Conservation (phyloP, 495 filamentous ascomycete genomes). For the Apiosordaria backusii region DNA sequence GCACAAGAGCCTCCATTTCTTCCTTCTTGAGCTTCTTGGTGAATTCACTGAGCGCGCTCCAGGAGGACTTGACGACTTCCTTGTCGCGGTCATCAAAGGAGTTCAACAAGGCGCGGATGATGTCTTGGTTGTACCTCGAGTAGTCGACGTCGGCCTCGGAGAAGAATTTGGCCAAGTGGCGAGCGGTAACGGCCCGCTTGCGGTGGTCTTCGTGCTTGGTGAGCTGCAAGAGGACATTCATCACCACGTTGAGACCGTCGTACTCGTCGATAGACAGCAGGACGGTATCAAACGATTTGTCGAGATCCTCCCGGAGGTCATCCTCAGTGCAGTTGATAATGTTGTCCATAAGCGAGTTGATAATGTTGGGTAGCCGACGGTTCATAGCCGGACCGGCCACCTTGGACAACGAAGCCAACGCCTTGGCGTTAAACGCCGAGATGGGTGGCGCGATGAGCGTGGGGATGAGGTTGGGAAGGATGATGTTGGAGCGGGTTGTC, state of each 20-base stretch:
- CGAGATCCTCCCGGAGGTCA: slow-evolving; percentile 68
- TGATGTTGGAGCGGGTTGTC: slow-evolving; percentile 89
- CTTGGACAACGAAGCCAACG: slow-evolving; percentile 84
- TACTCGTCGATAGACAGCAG: slow-evolving; percentile 91
- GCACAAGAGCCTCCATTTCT: slow-evolving; percentile 93
- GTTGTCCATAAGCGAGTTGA: slow-evolving; percentile 91
- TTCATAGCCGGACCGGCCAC: slow-evolving; percentile 89
- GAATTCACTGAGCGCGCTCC: slow-evolving; percentile 82
- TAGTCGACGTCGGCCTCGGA: slow-evolving; percentile 75
- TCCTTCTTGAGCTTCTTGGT: slow-evolving; percentile 90
- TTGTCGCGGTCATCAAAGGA: slow-evolving; percentile 85
- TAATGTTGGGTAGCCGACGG: slow-evolving; percentile 77
- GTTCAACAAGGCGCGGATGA: slow-evolving; percentile 82
- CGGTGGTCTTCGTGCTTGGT: slow-evolving; percentile 90
- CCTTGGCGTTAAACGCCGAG: slow-evolving; percentile 87
- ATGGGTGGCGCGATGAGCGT: slow-evolving; percentile 89
- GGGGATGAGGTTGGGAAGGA: slow-evolving; percentile 91
- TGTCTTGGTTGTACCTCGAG: slow-evolving; percentile 89
- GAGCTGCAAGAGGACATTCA: slow-evolving; percentile 84
- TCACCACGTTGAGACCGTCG: slow-evolving; percentile 89
- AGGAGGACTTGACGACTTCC: slow-evolving; percentile 87
- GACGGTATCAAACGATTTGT: slow-evolving; percentile 77
- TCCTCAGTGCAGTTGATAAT: slow-evolving; percentile 76
- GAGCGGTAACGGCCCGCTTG: slow-evolving; percentile 70
- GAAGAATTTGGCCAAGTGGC: slow-evolving; percentile 88